Evolutionary conservation across 495 filamentous ascomycete genomes (phyloP).

Genomic region (Tuber brumale): DNA sequence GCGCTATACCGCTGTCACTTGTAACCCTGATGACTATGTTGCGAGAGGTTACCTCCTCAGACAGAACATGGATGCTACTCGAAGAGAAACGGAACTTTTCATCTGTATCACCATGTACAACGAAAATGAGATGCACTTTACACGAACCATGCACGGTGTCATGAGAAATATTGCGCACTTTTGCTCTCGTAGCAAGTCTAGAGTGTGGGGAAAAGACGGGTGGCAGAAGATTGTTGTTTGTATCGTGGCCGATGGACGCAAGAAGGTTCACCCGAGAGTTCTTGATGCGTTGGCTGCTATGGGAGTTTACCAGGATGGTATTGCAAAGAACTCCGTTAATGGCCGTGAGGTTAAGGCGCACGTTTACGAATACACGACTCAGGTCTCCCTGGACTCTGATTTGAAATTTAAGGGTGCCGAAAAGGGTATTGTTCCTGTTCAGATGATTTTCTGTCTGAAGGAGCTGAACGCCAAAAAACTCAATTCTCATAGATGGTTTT

Average conservation of each 20-base stretch:
- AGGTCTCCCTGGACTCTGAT: conserved; percentile 90
- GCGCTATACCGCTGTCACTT: conserved; percentile 99
- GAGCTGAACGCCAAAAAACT: conserved; percentile 97
- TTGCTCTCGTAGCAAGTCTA: conserved; percentile 81
- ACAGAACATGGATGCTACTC: conserved; percentile 82
- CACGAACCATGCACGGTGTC: conserved; percentile 95
- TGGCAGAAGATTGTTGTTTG: conserved; percentile 99
- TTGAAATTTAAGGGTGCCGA: conserved; percentile 98
- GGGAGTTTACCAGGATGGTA: conserved; percentile 97
- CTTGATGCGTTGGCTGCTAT: conserved; percentile 94
- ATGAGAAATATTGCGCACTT: conserved; percentile 98
- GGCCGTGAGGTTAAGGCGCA: conserved; percentile 60
- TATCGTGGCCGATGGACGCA: conserved; percentile 86
- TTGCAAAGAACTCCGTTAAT: conserved; percentile 98
- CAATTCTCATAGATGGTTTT: conserved; percentile 98
- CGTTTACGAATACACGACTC: conserved; percentile 98
- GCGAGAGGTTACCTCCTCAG: conserved; percentile 83
- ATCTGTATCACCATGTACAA: conserved; percentile 99
- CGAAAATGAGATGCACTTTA: conserved; percentile 93
- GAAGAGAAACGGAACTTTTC: conserved; percentile 93
- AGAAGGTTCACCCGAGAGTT: conserved; percentile 89
- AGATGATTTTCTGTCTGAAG: conserved; percentile 98
- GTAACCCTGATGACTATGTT: conserved; percentile 93
- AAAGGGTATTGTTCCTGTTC: conserved; percentile 97
- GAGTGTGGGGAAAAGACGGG: conserved; percentile 93